A percentile compares a stretch with the other conserved stretches of the same genome.
phyloP scores from a whole-genome alignment of 2,329 filamentous ascomycete species.

The Chaetoscypha palmicola region DNA sequence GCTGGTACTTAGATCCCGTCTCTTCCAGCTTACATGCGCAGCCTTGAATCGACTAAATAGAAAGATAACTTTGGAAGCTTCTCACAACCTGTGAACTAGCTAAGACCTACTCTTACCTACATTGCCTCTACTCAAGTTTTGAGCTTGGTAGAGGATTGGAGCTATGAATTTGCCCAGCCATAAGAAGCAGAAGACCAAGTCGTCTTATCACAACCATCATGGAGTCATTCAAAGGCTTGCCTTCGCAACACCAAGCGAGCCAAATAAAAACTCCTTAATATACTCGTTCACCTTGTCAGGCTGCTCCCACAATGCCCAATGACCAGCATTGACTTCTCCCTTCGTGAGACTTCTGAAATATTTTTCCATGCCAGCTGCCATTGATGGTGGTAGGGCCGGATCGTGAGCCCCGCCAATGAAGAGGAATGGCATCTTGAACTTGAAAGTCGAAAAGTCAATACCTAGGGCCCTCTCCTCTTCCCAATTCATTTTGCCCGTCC shows the following conservation, averaged over 20 bases:
- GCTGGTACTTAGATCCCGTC: too few species aligned
- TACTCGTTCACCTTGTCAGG: conserved; percentile 62
- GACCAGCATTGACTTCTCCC: conserved; percentile 59
- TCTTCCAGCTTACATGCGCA: too few species aligned
- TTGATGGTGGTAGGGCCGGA: conserved; percentile 60
- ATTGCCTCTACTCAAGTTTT: too few species aligned
- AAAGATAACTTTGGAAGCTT: too few species aligned
- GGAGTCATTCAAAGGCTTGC: conserved; percentile 8
- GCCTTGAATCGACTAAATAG: too few species aligned
- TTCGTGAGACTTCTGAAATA: conserved; percentile 55
- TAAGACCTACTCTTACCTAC: too few species aligned
- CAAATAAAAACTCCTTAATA: conserved; percentile 33
- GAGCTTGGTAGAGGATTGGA: too few species aligned
- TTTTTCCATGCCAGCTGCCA: conserved; percentile 66
- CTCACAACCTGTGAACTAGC: too few species aligned
- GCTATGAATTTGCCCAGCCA: too few species aligned
- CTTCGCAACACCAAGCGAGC: conserved; percentile 4
- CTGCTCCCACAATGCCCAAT: conserved; percentile 79
- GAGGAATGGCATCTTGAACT: conserved; percentile 57
- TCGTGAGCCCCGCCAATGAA: conserved; percentile 71
- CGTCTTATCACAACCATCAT: too few species aligned
- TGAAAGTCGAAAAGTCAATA: conserved; percentile 48
- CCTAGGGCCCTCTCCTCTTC: conserved; percentile 63
- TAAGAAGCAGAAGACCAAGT: too few species aligned
- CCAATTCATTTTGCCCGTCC: conserved; percentile 63